Evolutionary conservation across 495 filamentous ascomycete genomes (phyloP), one percentile per base, ranked within the genome.

Genomic region (Penicillium longicatenatum): DNA sequence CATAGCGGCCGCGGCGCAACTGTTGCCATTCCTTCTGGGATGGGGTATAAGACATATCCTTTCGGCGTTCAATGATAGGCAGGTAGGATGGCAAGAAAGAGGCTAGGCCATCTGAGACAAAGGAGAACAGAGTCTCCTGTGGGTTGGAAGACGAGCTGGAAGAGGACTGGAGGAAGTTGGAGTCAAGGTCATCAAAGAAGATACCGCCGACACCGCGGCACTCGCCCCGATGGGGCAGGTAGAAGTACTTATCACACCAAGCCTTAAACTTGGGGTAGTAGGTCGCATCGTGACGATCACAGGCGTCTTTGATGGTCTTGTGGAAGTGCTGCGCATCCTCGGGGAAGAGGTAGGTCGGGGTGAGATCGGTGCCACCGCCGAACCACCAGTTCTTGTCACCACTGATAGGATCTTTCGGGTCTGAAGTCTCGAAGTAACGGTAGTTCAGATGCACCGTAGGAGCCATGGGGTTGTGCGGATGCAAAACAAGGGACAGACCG

Each of bases 381-480:
- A 96, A 99, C 94, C 94, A 99, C 95, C 95, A 99, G 53, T 82
- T 82, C 67, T 79, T 80, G 47, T 91, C 87, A 16, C 89, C 85
- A 57, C 89, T 89, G 66, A 87, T 86, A 9, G 77, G 77, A 35
- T 78, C 71, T 59, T 76, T 78, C 9, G 78, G 78, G 58, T 83
- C 80, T 14, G 80, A 79, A 7, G 94, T 99, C 79, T 99, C 94
- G 68, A 99, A 99, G 78, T 99, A 99, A 4, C 94, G 84, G 79
- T 99, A 99, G 79, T 99, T 99, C 58, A 99, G 81, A 72, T 99
- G 94, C 20, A 99, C 93, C 0, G 94, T 99, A 0, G 94, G 94
- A 19, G 93, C 93, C 87, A 95, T 96, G 24, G 94, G 94, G 74
- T 99, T 99, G 33, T 83, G 75, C 7, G 94, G 94, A 71, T 98